Base-by-base conservation (phyloP, 208 protist species). In the Blechomonas ayalai region DNA sequence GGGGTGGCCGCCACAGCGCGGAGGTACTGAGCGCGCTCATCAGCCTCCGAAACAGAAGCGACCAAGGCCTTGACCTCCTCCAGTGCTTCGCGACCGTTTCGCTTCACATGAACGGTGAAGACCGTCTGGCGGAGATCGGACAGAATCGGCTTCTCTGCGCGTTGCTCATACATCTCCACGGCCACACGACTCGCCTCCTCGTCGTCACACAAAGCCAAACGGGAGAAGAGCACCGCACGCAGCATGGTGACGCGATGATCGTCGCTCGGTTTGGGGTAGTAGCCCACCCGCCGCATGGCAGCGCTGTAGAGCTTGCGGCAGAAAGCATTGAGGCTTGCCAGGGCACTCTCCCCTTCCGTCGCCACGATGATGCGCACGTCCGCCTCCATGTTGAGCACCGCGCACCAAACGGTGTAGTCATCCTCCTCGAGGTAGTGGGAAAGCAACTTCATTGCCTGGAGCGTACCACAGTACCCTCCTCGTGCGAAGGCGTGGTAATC, bases 401-500 rank as follows among this genome's bases (percentile, higher is more conserved):
- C 55, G 53, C 46, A 48, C 61, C 58, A 67, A 31, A 76, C 68
- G 20, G 57, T 71, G 36, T 37, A 59, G 42, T 76, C 51, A 20
- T 62, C 56, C 41, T 67, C 59, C 12, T 35, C 44, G 13, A 37
- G 25, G 44, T 55, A 73, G 24, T 24, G 44, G 6, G 25, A 52
- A 42, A 63, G 32, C 45, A 73, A 44, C 22, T 67, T 62, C 15
- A 92, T 47, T 0, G 56, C 69, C 25, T 69, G 59, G 6, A 49
- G 38, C 9, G 66, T 44, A 28, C 52, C 48, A 20, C 55, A 66
- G 49, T 83, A 73, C 4, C 83, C 83, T 27, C 68, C 67, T 13
- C 63, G 61, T 12, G 79, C 69, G 47, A 92, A 87, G 25, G 76
- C 80, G 42, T 63, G 59, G 50, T 78, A 74, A 51, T 92, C 83